Conservation (phyloP, 768 basidiomycete genomes). For the Boletus sp. region DNA sequence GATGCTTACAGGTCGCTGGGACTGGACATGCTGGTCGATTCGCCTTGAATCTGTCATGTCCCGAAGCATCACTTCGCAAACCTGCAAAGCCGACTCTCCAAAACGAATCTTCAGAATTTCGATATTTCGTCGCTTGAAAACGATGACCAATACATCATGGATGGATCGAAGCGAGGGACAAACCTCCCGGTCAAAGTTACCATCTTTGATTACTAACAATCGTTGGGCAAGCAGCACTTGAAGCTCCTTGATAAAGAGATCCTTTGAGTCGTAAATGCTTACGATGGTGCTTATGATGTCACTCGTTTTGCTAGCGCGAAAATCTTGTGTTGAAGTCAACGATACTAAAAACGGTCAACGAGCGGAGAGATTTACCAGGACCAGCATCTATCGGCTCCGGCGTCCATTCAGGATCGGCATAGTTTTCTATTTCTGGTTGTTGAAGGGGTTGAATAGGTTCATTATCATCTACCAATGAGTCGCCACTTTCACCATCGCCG, state of each 20-base stretch:
- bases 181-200: constrained; percentile 70
- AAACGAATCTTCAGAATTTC: constrained; percentile 95
- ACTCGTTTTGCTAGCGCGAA: constrained; percentile 84
- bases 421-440: constrained; percentile 78
- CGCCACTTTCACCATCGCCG: constrained; percentile 77
- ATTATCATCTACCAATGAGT: constrained; percentile 80
- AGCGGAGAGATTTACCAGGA: constrained; percentile 53
- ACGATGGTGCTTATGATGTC: constrained; percentile 96
- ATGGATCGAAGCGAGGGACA: not conserved
- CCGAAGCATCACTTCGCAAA: constrained; percentile 97
- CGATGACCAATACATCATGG: not conserved
- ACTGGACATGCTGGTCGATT: constrained; percentile 84
- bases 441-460: constrained; percentile 77
- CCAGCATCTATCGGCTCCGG: constrained; percentile 97
- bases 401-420: constrained; percentile 88
- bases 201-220: constrained; percentile 75
- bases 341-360: not conserved
- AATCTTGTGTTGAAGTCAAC: constrained; percentile 51
- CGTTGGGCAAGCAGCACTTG: constrained; percentile 89
- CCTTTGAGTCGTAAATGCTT: constrained; percentile 96
- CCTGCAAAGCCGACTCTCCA: constrained; percentile 87
- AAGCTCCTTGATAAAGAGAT: constrained; percentile 93
- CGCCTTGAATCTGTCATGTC: constrained; percentile 95
- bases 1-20: constrained; percentile 56
- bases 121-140: constrained; percentile 75